Evolutionary conservation across 1,284 basidiomycete genomes (phyloP), one percentile per base, ranked within the genome.

Genomic region (Trichosporon ovoides): DNA sequence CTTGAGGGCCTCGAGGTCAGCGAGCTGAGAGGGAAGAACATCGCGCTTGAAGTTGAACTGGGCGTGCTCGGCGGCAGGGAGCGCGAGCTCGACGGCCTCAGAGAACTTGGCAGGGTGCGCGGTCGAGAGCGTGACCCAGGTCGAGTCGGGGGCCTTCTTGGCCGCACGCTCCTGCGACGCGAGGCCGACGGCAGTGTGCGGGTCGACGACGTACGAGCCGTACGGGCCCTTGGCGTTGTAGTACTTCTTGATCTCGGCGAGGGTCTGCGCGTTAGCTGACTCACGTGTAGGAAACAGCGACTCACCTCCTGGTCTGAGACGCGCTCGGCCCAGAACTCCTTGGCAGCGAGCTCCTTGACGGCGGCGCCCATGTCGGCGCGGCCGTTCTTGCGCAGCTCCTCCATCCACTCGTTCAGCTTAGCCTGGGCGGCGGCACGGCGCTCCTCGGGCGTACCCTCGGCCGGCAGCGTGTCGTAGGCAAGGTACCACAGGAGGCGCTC

Each of bases 41-140:
- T 91, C 85, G 18, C 80, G 79, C 60, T 87, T 83, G 65, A 96
- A 95, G 77, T 90, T 77, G 80, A 96, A 94, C 5, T 76, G 68
- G 1, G 83, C 68, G 38, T 70, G 69, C 33, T 79, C 72, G n/a
- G 69, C 62, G 18, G 67, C 69, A 10, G 80, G 71, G n/a, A 95
- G 81, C 0, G 91, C 91, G 38, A 81, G 82, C 16, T 87, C 87
- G 57, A 99, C 95, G 0, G 96, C 95, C 57, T 91, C 89, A 14
- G 89, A 88, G 80, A 98, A 99, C 77, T 98, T 99, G 66, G 96
- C 95, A 1, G 96, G 95, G 75, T 98, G 96, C 0, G 95, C 95
- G 0, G 95, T 98, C 3, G 94, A 91, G 37, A 99, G 85, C 12
- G 95, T 83, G 58, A 98, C 83, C 77, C 95, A 94, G 46, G 84